Conservation (phyloP, 148 eudicot species). For the Rhododendron molle region DNA sequence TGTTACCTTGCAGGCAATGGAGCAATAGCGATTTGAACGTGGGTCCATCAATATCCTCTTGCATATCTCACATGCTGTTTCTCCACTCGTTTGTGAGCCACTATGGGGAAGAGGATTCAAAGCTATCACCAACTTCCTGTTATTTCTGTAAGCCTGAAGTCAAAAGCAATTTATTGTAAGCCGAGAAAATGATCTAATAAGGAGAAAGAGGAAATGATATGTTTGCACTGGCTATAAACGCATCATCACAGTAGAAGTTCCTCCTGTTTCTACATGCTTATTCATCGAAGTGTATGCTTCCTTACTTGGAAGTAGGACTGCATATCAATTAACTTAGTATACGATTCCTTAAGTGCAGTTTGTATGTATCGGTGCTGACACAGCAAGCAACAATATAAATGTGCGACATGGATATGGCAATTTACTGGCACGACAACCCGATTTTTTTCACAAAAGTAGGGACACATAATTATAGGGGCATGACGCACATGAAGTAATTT, state of each 20-base stretch:
- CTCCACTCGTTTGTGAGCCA: slow-evolving; percentile 21
- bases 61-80: slow-evolving; percentile 35
- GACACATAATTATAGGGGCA: background rate
- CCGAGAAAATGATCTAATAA: background rate
- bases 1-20: slow-evolving; percentile 53
- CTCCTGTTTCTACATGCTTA: background rate
- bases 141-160: slow-evolving; percentile 48
- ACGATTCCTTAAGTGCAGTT: background rate
- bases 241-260: background rate
- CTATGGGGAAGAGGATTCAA: slow-evolving; percentile 43
- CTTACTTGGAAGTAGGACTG: background rate
- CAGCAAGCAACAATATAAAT: background rate
- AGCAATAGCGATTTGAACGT: slow-evolving; percentile 35
- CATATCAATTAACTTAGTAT: background rate
- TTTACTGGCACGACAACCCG: background rate
- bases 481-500: background rate
- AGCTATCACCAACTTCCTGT: slow-evolving; percentile 42
- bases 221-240: background rate
- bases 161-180: background rate
- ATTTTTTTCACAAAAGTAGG: background rate
- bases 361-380: background rate
- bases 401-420: background rate
- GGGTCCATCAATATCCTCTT: slow-evolving; percentile 40
- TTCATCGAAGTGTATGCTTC: background rate
- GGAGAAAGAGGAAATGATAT: background rate